Conservation (phyloP, 768 basidiomycete species). For the Gelatoporia subvermispora region DNA sequence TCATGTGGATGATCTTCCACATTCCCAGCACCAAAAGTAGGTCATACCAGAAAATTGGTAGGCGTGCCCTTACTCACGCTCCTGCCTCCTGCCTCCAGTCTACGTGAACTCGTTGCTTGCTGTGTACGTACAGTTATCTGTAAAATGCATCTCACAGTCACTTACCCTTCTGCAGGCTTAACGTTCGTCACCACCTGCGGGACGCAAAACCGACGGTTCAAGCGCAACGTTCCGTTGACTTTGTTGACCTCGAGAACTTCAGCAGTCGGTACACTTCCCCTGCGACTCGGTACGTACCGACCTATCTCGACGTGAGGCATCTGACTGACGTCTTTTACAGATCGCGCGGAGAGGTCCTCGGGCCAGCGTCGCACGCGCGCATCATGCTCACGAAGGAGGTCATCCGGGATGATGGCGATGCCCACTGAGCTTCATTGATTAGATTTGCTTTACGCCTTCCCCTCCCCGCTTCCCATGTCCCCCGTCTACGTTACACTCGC, state of each 20-base stretch:
- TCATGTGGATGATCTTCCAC: constrained; percentile 2
- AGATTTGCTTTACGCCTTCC: too few relatives aligned
- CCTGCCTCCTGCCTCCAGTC: not conserved
- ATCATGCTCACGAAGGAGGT: constrained; percentile 3
- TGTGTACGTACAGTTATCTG: not conserved
- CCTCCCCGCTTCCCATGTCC: too few relatives aligned
- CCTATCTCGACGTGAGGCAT: too few relatives aligned
- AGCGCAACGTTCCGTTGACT: too few relatives aligned
- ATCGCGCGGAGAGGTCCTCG: not conserved
- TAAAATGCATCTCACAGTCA: not conserved
- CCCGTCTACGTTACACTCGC: too few relatives aligned
- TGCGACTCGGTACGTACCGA: too few relatives aligned
- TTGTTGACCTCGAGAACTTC: too few relatives aligned
- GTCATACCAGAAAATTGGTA: too few relatives aligned
- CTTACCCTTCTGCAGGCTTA: not conserved
- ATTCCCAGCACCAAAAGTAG: not conserved
- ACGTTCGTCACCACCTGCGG: constrained; percentile 1
- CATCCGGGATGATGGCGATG: not conserved
- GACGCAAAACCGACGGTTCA: not conserved
- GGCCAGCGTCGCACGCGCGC: not conserved
- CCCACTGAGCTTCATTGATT: too few relatives aligned
- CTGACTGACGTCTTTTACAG: not conserved
- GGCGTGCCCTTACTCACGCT: not conserved
- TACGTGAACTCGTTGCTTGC: constrained; percentile 3
- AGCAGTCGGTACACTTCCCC: too few relatives aligned